Percentiles rank a stretch among this genome's conserved stretches.
phyloP scores from a whole-genome alignment of 768 basidiomycete species.

The Bullera alba region DNA sequence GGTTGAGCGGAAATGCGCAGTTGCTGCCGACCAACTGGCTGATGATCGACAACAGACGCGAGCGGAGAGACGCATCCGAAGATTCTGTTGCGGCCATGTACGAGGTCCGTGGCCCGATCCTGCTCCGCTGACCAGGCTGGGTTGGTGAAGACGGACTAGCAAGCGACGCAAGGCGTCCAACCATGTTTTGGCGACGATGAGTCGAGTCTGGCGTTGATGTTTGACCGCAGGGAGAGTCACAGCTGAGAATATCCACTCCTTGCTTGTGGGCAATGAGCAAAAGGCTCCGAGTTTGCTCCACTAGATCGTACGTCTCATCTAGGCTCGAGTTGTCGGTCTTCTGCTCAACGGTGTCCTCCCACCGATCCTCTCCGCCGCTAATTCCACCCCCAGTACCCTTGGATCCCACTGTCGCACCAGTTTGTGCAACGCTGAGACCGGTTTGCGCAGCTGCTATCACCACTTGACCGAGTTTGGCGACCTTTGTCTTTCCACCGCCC shows the following conservation, averaged over 20 bases:
- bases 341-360: conserved; percentile 16
- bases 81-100: neutral
- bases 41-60: conserved; percentile 50
- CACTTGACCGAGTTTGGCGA: conserved; percentile 23
- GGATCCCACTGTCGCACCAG: neutral
- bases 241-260: conserved; percentile 17
- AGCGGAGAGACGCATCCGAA: conserved; percentile 46
- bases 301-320: conserved; percentile 19
- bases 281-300: conserved; percentile 25
- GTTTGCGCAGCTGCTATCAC: conserved; percentile 15
- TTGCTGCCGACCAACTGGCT: conserved; percentile 57
- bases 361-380: neutral
- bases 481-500: conserved; percentile 32
- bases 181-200: conserved; percentile 14
- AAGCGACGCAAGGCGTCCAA: conserved; percentile 30
- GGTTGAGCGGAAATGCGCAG: conserved; percentile 51
- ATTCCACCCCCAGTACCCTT: neutral
- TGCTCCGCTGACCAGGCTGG: too few species aligned
- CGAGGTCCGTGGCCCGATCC: neutral
- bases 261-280: conserved; percentile 28
- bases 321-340: conserved; percentile 8
- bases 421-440: conserved; percentile 4
- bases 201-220: conserved; percentile 8
- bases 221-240: neutral
- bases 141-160: conserved; percentile 49